A percentile compares a stretch with the other conserved stretches of the same genome.
phyloP scores from a whole-genome alignment of 164 flowering plant genomes.

The Magnolia sinica region DNA sequence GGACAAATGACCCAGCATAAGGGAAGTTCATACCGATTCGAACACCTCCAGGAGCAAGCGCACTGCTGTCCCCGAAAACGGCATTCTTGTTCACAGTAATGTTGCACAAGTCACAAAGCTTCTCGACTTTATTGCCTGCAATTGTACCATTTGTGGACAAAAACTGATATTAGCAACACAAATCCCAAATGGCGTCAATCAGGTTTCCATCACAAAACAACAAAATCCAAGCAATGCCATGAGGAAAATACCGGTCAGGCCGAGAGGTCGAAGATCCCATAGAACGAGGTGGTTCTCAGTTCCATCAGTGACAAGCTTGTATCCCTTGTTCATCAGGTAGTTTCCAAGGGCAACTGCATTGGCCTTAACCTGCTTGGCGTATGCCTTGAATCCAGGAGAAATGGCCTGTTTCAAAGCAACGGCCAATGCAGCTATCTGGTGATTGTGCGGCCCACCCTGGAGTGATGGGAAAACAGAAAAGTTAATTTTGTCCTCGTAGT shows the following conservation, averaged over 20 bases:
- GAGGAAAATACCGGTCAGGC: conserved; percentile 73
- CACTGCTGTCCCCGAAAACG: conserved; percentile 99
- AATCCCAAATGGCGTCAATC: neutral
- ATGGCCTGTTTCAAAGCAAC: conserved; percentile 89
- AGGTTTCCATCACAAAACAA: neutral
- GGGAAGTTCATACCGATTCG: conserved; percentile 61
- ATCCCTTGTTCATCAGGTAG: conserved; percentile 85
- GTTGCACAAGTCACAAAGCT: conserved; percentile 86
- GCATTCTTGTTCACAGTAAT: conserved; percentile 98
- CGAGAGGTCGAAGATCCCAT: conserved; percentile 99
- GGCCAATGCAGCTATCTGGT: conserved; percentile 97
- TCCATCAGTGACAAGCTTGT: conserved; percentile 90
- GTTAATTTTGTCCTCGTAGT: conserved; percentile 94
- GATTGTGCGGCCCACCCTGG: conserved; percentile 99
- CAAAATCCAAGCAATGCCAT: neutral
- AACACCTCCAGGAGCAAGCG: conserved; percentile 96
- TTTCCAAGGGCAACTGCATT: conserved; percentile 98
- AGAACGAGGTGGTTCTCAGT: conserved; percentile 99
- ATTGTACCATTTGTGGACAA: conserved; percentile 2
- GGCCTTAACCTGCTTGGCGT: conserved; percentile 97
- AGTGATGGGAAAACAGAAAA: conserved; percentile 98
- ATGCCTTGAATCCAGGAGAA: conserved; percentile 89
- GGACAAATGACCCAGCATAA: neutral
- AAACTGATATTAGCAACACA: neutral
- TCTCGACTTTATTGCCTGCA: conserved; percentile 94